Evolutionary conservation across 2,329 filamentous ascomycete genomes (phyloP).

Genomic region (Curvularia sp.): DNA sequence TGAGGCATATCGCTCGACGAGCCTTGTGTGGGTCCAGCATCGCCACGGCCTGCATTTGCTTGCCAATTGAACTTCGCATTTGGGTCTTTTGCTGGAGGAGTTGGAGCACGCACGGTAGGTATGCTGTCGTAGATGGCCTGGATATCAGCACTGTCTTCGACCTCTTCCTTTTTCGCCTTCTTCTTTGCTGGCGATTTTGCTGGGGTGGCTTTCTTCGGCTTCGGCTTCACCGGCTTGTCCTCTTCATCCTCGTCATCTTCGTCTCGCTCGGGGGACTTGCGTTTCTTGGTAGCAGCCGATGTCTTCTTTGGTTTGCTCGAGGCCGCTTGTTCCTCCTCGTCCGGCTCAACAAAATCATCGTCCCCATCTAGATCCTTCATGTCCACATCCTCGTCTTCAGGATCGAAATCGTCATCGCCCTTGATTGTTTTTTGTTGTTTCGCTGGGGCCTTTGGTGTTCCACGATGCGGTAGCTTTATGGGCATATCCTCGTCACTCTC

Average conservation of each 20-base stretch:
- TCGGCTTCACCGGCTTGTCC: slow-evolving; percentile 64
- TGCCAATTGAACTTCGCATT: slow-evolving; percentile 81
- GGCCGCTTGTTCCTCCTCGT: slow-evolving; percentile 52
- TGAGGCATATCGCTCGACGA: slow-evolving; percentile 73
- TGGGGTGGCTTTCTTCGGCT: slow-evolving; percentile 45
- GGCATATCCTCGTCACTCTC: slow-evolving; percentile 41
- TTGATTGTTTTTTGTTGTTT: slow-evolving; percentile 57
- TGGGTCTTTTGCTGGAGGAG: slow-evolving; percentile 75
- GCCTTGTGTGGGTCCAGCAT: slow-evolving; percentile 68
- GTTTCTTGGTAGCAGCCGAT: slow-evolving; percentile 55
- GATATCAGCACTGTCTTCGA: slow-evolving; percentile 72
- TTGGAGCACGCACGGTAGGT: slow-evolving; percentile 80
- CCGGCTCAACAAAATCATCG: slow-evolving; percentile 55
- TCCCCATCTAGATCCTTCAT: slow-evolving; percentile 60
- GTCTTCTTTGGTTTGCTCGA: slow-evolving; percentile 51
- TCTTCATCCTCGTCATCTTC: slow-evolving; percentile 62
- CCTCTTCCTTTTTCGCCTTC: slow-evolving; percentile 69
- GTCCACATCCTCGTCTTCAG: slow-evolving; percentile 57
- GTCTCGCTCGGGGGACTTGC: slow-evolving; percentile 64
- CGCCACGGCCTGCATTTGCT: slow-evolving; percentile 62
- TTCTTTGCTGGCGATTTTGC: slow-evolving; percentile 63
- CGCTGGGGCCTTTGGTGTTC: slow-evolving; percentile 45
- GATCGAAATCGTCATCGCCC: slow-evolving; percentile 51
- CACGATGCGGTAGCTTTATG: slow-evolving; percentile 42
- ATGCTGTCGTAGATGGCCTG: slow-evolving; percentile 89